These are phyloP conservation scores for Galeopsis tetrahit DNA, from an alignment of 257 asterid genomes.

Conservation along the genomic window DNA sequence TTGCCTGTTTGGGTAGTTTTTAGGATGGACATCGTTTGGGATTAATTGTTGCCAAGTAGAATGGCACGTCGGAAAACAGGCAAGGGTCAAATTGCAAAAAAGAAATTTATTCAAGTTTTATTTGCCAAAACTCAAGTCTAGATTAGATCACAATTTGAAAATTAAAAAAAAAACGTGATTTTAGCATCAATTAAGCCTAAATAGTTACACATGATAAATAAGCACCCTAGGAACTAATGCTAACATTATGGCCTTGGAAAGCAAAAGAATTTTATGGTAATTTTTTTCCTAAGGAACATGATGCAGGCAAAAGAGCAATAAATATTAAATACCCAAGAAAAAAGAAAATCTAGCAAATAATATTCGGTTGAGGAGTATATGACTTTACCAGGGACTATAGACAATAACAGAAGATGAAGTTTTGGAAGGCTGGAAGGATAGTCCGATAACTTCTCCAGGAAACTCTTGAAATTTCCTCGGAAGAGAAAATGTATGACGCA, in stretches of 20 bases:
- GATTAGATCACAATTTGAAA: too few species aligned
- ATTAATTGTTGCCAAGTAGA: too few species aligned
- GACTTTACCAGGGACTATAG: slow-evolving; percentile 84
- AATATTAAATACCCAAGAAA: neutral
- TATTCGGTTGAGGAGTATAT: neutral
- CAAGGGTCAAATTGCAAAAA: too few species aligned
- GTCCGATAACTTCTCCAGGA: slow-evolving; percentile 98
- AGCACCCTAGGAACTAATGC: neutral
- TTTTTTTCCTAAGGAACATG: neutral
- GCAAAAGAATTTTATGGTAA: neutral
- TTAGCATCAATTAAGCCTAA: too few species aligned
- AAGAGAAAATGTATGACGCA: slow-evolving; percentile 67
- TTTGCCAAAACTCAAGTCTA: too few species aligned
- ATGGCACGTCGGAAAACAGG: too few species aligned
- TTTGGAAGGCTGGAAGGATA: slow-evolving; percentile 80
- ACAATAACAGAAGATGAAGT: slow-evolving; percentile 76
- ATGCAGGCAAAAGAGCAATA: slow-evolving; percentile 5
- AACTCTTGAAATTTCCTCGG: slow-evolving; percentile 93
- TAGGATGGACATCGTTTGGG: too few species aligned
- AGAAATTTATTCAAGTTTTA: too few species aligned
- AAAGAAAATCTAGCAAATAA: neutral
- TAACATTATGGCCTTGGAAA: neutral
- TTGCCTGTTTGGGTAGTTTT: too few species aligned
- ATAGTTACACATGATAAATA: slow-evolving; percentile 1
- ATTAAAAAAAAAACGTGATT: too few species aligned